Conservation (phyloP, 495 filamentous ascomycete species). For the Tirmania nivea region DNA sequence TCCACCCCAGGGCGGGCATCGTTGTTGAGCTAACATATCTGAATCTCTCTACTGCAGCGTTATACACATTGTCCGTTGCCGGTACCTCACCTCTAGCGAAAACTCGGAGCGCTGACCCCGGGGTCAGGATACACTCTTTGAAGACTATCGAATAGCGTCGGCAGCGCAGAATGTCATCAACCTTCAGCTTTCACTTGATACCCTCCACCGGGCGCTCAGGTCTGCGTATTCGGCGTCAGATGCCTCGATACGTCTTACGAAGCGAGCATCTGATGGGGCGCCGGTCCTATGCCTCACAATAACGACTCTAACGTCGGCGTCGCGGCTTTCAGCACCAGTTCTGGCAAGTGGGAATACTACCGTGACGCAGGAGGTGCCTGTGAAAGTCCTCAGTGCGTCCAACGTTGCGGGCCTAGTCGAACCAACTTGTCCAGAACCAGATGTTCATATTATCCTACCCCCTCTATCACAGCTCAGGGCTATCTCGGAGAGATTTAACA, state of each 20-base stretch:
- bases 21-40: too few species aligned
- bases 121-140: conserved; percentile 58
- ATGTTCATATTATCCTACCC: conserved; percentile 81
- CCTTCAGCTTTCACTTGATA: conserved; percentile 67
- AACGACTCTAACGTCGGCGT: conserved; percentile 35
- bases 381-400: conserved; percentile 59
- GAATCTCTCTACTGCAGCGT: too few species aligned
- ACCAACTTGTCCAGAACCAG: conserved; percentile 71
- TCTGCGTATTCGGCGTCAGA: conserved; percentile 56
- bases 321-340: conserved; percentile 5
- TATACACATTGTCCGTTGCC: too few species aligned
- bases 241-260: conserved; percentile 71
- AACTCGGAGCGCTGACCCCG: too few species aligned
- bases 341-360: conserved; percentile 8
- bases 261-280: conserved; percentile 47
- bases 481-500: conserved; percentile 85
- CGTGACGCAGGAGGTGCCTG: conserved; percentile 91
- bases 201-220: conserved; percentile 65
- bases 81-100: too few species aligned
- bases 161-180: conserved; percentile 76
- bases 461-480: conserved; percentile 63
- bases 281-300: conserved; percentile 76
- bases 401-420: conserved; percentile 73
- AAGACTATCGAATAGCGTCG: conserved; percentile 69
- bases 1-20: too few species aligned